These are phyloP conservation scores for Lichtheimia hyalospora DNA, from an alignment of 371 early-diverging fungal genomes.

Conservation along the genomic window DNA sequence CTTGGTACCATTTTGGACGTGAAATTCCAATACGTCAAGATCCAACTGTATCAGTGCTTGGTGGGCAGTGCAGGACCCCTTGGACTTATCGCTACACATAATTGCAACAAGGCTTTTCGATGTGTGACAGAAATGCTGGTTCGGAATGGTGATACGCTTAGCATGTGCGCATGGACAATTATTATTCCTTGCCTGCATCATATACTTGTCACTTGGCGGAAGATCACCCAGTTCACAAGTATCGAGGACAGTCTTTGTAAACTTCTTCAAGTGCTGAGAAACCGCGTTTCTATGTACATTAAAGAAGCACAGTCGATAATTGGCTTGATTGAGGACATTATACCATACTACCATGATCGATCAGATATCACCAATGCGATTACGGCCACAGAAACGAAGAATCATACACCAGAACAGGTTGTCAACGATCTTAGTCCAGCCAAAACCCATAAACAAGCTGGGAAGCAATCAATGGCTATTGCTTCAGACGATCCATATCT, in stretches of 20 bases:
- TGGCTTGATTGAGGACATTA: not conserved
- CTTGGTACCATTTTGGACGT: conserved; percentile 12
- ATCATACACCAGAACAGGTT: too few species aligned
- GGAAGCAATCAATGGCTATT: too few species aligned
- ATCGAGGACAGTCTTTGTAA: conserved; percentile 6
- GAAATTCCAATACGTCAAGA: conserved; percentile 6
- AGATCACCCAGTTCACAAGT: not conserved
- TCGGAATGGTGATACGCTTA: not conserved
- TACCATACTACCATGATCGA: too few species aligned
- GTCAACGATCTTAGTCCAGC: too few species aligned
- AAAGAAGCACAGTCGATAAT: not conserved
- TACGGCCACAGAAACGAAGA: too few species aligned
- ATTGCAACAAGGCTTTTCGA: conserved; percentile 7
- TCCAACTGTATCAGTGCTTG: conserved; percentile 22
- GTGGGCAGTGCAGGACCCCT: conserved; percentile 8
- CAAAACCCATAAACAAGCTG: too few species aligned
- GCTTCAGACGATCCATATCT: too few species aligned
- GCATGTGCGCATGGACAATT: conserved; percentile 13
- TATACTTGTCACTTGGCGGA: not conserved
- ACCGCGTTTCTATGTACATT: conserved; percentile 5
- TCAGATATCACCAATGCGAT: too few species aligned
- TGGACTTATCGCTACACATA: conserved; percentile 9
- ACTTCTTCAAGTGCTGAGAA: not conserved
- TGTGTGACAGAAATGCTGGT: conserved; percentile 3
- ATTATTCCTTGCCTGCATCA: conserved; percentile 2